Conservation (phyloP, 257 asterid genomes). For the Salvia splendens region DNA sequence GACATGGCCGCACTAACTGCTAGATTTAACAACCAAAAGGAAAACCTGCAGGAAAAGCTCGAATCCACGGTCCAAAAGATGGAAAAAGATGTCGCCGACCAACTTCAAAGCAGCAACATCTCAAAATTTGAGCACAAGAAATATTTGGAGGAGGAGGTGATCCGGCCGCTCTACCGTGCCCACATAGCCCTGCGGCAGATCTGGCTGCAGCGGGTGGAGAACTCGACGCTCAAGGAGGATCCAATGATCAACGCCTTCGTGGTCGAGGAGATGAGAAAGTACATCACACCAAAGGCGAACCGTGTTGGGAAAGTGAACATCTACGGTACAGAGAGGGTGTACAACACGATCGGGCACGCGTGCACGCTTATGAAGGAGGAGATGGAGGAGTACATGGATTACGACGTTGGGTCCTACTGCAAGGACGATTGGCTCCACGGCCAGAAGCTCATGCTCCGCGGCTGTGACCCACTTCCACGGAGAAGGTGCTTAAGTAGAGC, state of each 20-base stretch:
- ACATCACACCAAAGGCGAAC: slow-evolving; percentile 74
- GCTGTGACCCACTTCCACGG: slow-evolving; percentile 88
- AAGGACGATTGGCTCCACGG: slow-evolving; percentile 85
- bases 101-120: slow-evolving; percentile 37
- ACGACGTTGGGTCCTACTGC: slow-evolving; percentile 84
- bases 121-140: slow-evolving; percentile 60
- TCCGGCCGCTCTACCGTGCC: slow-evolving; percentile 74
- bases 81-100: slow-evolving; percentile 42
- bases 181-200: slow-evolving; percentile 85
- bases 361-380: slow-evolving; percentile 69
- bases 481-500: slow-evolving; percentile 84
- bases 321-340: slow-evolving; percentile 57
- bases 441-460: slow-evolving; percentile 77
- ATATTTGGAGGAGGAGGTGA: slow-evolving; percentile 69
- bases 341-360: slow-evolving; percentile 85
- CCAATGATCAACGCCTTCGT: slow-evolving; percentile 70
- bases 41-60: slow-evolving; percentile 62
- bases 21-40: slow-evolving; percentile 56
- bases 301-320: slow-evolving; percentile 62
- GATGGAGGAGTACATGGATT: slow-evolving; percentile 84
- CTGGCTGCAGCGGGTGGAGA: slow-evolving; percentile 57
- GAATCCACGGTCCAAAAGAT: slow-evolving; percentile 58
- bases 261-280: slow-evolving; percentile 85
- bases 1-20: slow-evolving; percentile 50
- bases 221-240: slow-evolving; percentile 49